Base-by-base conservation (phyloP, 257 asterid species). In the Ligustrum vulgare region DNA sequence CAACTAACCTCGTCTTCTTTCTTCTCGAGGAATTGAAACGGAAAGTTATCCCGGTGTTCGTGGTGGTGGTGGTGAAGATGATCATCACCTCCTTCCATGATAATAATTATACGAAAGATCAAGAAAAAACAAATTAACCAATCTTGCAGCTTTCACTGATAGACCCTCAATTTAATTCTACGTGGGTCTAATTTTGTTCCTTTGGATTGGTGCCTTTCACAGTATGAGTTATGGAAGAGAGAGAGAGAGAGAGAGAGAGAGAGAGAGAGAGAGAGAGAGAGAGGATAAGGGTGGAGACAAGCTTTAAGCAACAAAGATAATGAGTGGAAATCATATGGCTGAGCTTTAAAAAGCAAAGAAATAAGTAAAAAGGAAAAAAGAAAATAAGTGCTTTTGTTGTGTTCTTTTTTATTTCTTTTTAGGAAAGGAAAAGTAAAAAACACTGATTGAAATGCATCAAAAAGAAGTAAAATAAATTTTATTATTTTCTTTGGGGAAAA, bases 241-340 rank as follows among this genome's bases (percentile, higher is more conserved):
- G 83, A 73, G 81, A 77, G 85, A 81, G n/a, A n/a, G n/a, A n/a
- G n/a, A n/a, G n/a, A n/a, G n/a, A n/a, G n/a, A n/a, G n/a, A n/a
- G n/a, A n/a, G n/a, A n/a, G n/a, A 78, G 81, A 73, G 79, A 72
- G 83, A 73, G 81, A 77, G 75, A 72, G 82, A 72, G 82, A 72
- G 81, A 72, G 77, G 86, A 79, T 77, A 83, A 82, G 89, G 79
- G 85, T 79, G 82, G 86, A 70, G 77, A 78, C 64, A 83, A 82
- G 91, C 97, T 91, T 91, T 87, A 91, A 87, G 97, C 91, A 89
- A 88, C 93, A 90, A 90, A 85, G 97, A 91, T 89, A 90, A 93
- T 91, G 96, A 93, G 96, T 88, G 96, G 97, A 88, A 86, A 88
- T 91, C 90, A 91, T 88, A 87, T 72, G 87, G 86, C 90, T 86